These are phyloP conservation scores for Bruguiera parviflora DNA, from an alignment of 345 rosid species.

Conservation along the genomic window DNA sequence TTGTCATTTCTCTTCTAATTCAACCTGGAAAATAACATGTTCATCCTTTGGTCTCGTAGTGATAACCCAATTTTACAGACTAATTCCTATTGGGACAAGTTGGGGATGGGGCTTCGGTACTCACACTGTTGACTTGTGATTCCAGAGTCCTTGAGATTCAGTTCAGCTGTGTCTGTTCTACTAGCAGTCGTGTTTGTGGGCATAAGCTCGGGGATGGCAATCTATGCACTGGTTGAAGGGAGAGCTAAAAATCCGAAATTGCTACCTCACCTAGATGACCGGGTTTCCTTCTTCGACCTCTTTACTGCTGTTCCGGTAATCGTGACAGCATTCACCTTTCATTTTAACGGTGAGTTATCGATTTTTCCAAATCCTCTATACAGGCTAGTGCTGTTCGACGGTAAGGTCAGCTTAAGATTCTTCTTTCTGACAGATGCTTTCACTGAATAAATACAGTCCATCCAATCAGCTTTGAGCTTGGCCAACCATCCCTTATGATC, in stretches of 20 bases:
- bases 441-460: constrained; percentile 49
- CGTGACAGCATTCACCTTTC: constrained; percentile 88
- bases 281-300: constrained; percentile 58
- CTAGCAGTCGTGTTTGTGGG: constrained; percentile 74
- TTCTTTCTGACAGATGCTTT: neutral
- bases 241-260: constrained; percentile 56
- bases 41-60: too few relatives aligned
- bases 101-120: constrained; percentile 1
- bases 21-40: too few relatives aligned
- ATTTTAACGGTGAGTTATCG: constrained; percentile 61
- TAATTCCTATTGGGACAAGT: constrained; percentile 14
- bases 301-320: constrained; percentile 91
- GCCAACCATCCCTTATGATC: constrained; percentile 55
- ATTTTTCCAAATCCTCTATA: too few relatives aligned
- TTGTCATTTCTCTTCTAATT: too few relatives aligned
- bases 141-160: constrained; percentile 59
- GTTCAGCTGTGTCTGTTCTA: constrained; percentile 58
- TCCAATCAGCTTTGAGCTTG: constrained; percentile 69
- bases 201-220: constrained; percentile 61
- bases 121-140: constrained; percentile 12
- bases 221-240: constrained; percentile 57
- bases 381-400: neutral
- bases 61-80: neutral
- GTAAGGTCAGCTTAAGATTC: neutral
- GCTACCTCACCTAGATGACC: constrained; percentile 49